A percentile compares a stretch with the other conserved stretches of the same genome.
Conservation (phyloP, 176 grass and related monocot genomes). For the Miscanthus lutarioriparius region DNA sequence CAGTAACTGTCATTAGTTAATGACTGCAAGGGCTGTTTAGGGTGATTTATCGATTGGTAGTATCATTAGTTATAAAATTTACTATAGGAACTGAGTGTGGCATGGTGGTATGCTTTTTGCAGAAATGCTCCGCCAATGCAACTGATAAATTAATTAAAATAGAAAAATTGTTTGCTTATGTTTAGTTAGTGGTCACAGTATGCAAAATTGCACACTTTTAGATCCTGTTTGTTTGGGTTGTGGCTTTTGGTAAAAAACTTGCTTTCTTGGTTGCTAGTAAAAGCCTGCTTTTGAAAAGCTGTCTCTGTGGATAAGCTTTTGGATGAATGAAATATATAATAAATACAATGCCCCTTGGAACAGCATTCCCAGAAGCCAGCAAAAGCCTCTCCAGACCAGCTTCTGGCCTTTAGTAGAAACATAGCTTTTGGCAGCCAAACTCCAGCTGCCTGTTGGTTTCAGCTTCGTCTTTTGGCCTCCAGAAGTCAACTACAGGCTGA, state of each 20-base stretch:
- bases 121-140: background rate
- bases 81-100: background rate
- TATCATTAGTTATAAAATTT: slow-evolving; percentile 16
- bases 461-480: background rate
- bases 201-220: background rate
- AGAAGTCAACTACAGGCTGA: background rate
- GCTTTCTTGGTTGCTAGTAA: background rate
- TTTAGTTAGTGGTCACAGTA: background rate
- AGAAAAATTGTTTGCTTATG: slow-evolving; percentile 2
- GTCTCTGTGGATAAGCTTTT: background rate
- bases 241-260: background rate
- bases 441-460: background rate
- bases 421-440: background rate
- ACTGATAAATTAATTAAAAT: background rate
- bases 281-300: background rate
- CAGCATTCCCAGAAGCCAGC: background rate
- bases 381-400: background rate
- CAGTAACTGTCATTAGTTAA: background rate
- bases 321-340: background rate
- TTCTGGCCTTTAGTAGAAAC: background rate
- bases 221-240: background rate
- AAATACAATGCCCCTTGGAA: background rate
- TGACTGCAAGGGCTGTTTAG: background rate
- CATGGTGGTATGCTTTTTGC: background rate
- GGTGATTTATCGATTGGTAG: slow-evolving; percentile 16